A percentile compares a stretch with the other conserved stretches of the same genome.
Conservation (phyloP, 768 basidiomycete species). For the Lyophyllum decastes region DNA sequence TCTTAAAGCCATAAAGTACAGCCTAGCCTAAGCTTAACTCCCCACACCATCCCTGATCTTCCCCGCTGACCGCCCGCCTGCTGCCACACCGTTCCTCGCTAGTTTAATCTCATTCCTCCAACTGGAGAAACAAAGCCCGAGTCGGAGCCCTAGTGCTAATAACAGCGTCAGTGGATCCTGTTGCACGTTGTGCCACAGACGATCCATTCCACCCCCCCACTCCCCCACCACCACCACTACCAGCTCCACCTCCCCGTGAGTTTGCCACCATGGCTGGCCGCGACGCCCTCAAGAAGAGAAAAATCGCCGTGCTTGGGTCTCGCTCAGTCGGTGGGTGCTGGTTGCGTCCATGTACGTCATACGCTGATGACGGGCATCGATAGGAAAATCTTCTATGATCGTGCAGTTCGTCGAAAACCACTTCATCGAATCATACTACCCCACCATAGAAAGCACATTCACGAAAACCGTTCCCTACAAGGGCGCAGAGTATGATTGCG, state of each 20-base stretch:
- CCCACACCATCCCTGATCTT: conserved; percentile 12
- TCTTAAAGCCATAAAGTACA: conserved; percentile 9
- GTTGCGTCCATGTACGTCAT: conserved; percentile 19
- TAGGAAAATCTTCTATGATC: conserved; percentile 93
- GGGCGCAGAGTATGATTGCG: conserved; percentile 84
- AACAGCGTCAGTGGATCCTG: conserved; percentile 2
- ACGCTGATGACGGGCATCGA: conserved; percentile 8
- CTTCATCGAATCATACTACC: conserved; percentile 88
- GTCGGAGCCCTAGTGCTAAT: conserved; percentile 10
- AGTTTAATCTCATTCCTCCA: neutral
- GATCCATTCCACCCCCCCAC: neutral
- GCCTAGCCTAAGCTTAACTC: conserved; percentile 6
- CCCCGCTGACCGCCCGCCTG: neutral
- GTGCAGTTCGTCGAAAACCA: conserved; percentile 84
- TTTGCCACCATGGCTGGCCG: conserved; percentile 14
- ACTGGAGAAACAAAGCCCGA: conserved; percentile 12
- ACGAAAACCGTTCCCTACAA: conserved; percentile 76
- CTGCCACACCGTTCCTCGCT: neutral
- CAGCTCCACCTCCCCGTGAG: conserved; percentile 30
- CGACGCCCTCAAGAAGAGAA: conserved; percentile 62
- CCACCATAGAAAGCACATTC: conserved; percentile 85
- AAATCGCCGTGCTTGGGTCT: conserved; percentile 82
- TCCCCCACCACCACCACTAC: no score
- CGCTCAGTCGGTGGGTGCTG: conserved; percentile 75
- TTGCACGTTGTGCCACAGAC: neutral